Conservation (phyloP, 2,329 filamentous ascomycete genomes). For the Aspergillus versicolor region DNA sequence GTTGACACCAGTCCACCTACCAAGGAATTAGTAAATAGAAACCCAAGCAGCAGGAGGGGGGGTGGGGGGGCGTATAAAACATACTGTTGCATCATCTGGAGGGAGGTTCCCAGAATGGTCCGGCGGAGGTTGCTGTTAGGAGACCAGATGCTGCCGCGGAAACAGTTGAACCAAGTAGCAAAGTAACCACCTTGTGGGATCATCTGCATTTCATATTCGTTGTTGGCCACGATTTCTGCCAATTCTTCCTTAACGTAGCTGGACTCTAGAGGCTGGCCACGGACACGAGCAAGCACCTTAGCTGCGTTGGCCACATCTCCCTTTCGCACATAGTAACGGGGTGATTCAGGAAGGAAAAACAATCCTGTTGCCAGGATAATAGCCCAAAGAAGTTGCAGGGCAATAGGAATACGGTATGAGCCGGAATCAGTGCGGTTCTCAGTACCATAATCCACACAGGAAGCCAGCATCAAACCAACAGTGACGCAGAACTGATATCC, state of each 20-base stretch:
- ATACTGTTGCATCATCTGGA: conserved; percentile 76
- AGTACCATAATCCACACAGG: conserved; percentile 71
- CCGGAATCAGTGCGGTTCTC: conserved; percentile 61
- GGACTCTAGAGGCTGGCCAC: conserved; percentile 71
- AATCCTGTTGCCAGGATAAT: conserved; percentile 71
- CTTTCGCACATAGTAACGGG: conserved; percentile 81
- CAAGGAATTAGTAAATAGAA: not conserved
- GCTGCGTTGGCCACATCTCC: conserved; percentile 67
- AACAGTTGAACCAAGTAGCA: conserved; percentile 67
- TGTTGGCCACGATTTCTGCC: conserved; percentile 83
- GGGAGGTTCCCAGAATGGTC: conserved; percentile 68
- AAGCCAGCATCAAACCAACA: conserved; percentile 72
- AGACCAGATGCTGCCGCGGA: conserved; percentile 54
- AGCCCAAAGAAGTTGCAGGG: conserved; percentile 77
- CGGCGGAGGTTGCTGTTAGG: conserved; percentile 61
- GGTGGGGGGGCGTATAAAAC: not conserved
- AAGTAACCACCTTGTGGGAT: conserved; percentile 66
- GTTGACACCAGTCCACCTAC: conserved; percentile 74
- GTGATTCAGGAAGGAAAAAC: conserved; percentile 77
- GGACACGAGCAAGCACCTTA: conserved; percentile 63
- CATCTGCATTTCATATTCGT: conserved; percentile 74
- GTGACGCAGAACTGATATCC: conserved; percentile 84
- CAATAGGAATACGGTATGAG: conserved; percentile 79
- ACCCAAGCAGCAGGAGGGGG: not conserved
- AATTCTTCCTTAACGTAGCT: conserved; percentile 76